Conservation (phyloP, 2,329 filamentous ascomycete genomes). For the Aspergillus candidus region DNA sequence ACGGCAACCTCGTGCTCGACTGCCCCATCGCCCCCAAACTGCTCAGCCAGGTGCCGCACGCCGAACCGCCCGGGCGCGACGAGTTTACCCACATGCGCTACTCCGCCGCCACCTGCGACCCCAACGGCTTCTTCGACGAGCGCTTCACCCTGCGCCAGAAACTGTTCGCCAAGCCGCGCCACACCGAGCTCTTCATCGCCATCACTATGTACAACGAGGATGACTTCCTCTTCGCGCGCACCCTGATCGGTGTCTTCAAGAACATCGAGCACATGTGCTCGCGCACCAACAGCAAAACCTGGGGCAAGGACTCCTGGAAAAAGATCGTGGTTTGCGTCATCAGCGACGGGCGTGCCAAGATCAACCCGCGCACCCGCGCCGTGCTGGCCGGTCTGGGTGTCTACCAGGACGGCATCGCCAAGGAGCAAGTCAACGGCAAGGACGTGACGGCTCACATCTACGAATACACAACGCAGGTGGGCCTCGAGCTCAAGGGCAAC, state of each 20-base stretch:
- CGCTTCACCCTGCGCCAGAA: slow-evolving; percentile 88
- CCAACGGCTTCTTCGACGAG: slow-evolving; percentile 76
- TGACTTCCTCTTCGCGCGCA: slow-evolving; percentile 89
- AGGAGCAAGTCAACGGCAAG: slow-evolving; percentile 94
- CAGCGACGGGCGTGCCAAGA: slow-evolving; percentile 93
- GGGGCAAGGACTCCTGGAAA: slow-evolving; percentile 98
- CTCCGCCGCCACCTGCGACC: slow-evolving; percentile 90
- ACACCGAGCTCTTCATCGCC: slow-evolving; percentile 93
- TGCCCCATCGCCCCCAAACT: slow-evolving; percentile 89
- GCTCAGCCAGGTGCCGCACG: slow-evolving; percentile 81
- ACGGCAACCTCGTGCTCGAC: slow-evolving; percentile 93
- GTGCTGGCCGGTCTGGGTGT: slow-evolving; percentile 89
- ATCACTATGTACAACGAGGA: slow-evolving; percentile 99
- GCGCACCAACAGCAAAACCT: slow-evolving; percentile 87
- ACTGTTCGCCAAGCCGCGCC: slow-evolving; percentile 83
- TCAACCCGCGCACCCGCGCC: slow-evolving; percentile 84
- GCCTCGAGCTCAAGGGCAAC: slow-evolving; percentile 81
- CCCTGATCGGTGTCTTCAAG: slow-evolving; percentile 95
- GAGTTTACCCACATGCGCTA: slow-evolving; percentile 77
- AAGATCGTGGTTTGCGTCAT: slow-evolving; percentile 99
- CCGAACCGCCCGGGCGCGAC: slow-evolving; percentile 71
- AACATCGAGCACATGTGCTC: slow-evolving; percentile 99
- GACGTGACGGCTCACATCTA: slow-evolving; percentile 97
- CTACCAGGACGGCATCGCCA: slow-evolving; percentile 96
- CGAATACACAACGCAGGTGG: slow-evolving; percentile 59